A percentile compares a stretch with the other conserved stretches of the same genome.
Conservation (phyloP, 2,329 filamentous ascomycete genomes). For the Fusarium sp. region DNA sequence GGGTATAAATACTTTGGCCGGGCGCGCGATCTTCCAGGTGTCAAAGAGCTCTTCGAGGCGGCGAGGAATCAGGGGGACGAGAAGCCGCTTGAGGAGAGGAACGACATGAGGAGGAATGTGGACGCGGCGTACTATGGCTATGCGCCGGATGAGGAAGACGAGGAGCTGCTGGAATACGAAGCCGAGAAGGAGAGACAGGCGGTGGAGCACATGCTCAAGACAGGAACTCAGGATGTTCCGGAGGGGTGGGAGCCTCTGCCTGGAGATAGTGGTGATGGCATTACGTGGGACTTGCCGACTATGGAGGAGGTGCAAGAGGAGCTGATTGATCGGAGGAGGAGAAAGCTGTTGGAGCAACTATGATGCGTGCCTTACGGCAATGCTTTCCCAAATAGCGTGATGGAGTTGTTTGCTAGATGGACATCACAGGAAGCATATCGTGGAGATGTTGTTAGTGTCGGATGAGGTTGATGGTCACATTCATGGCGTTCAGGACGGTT, state of each 20-base stretch:
- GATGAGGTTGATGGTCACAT: slow-evolving; percentile 18
- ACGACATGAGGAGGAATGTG: slow-evolving; percentile 80
- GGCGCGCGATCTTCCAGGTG: slow-evolving; percentile 89
- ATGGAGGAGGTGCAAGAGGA: slow-evolving; percentile 95
- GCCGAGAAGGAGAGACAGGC: slow-evolving; percentile 85
- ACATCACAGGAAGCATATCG: neutral
- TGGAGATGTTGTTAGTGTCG: neutral
- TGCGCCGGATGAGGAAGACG: slow-evolving; percentile 91
- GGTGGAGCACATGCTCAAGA: slow-evolving; percentile 73
- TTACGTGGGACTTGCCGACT: slow-evolving; percentile 85
- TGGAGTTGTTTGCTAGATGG: neutral
- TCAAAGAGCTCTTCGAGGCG: slow-evolving; percentile 95
- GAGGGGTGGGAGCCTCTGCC: slow-evolving; percentile 87
- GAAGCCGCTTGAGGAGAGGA: slow-evolving; percentile 75
- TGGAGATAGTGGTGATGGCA: slow-evolving; percentile 86
- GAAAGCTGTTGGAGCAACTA: slow-evolving; percentile 87
- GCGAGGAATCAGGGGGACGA: slow-evolving; percentile 71
- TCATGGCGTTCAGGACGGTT: slow-evolving; percentile 34
- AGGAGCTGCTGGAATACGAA: slow-evolving; percentile 83
- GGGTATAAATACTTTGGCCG: slow-evolving; percentile 96
- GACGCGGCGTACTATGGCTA: slow-evolving; percentile 98
- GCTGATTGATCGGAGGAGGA: slow-evolving; percentile 85
- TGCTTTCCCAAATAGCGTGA: neutral
- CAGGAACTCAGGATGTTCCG: slow-evolving; percentile 68
- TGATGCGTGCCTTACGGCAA: slow-evolving; percentile 41